These are phyloP conservation scores for Fragaria iinumae DNA, from an alignment of 306 rosid species.

Conservation along the genomic window DNA sequence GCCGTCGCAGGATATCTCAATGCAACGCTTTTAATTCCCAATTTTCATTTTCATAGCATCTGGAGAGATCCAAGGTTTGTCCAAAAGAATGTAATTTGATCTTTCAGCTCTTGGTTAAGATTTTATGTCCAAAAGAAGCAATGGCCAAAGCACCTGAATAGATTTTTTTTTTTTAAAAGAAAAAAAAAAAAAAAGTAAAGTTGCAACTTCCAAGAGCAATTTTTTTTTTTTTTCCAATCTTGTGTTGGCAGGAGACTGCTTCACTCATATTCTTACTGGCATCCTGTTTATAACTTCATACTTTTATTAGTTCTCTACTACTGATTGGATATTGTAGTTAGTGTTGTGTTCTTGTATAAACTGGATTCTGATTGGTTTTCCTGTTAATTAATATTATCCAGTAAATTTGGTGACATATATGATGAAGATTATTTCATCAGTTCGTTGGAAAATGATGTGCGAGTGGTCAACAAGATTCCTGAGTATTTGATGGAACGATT, in stretches of 20 bases:
- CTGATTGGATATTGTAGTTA: conserved; percentile 7
- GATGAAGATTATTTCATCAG: conserved; percentile 76
- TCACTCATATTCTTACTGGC: background rate
- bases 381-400: conserved; percentile 32
- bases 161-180: background rate
- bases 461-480: conserved; percentile 77
- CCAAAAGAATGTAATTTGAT: background rate
- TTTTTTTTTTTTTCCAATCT: background rate
- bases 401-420: conserved; percentile 88
- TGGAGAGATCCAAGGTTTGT: conserved; percentile 99
- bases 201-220: background rate
- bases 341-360: background rate
- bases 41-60: conserved; percentile 94
- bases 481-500: conserved; percentile 91
- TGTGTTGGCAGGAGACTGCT: background rate
- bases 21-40: conserved; percentile 95
- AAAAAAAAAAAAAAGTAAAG: background rate
- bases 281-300: background rate
- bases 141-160: background rate
- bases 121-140: background rate
- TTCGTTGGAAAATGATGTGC: conserved; percentile 75
- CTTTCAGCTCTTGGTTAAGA: background rate
- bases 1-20: conserved; percentile 98
- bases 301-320: background rate
- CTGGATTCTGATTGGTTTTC: conserved; percentile 30